A percentile compares a stretch with the other conserved stretches of the same genome.
Evolutionary conservation across 176 grass and related monocot genomes (phyloP).

Genomic region (Oryza australiensis): DNA sequence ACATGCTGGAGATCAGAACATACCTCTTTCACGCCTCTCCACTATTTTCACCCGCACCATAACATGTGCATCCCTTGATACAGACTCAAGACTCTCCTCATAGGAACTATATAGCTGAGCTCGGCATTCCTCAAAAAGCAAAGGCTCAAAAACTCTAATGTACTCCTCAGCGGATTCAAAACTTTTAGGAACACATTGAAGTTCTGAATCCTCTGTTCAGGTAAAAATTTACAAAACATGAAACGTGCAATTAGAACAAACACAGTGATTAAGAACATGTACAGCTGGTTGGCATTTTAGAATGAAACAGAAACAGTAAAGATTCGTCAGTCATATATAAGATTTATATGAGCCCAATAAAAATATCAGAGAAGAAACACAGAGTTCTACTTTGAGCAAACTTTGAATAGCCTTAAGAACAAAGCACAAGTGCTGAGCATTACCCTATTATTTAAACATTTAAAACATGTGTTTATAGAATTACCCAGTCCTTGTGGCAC

Average conservation of each 20-base stretch:
- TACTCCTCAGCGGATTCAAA: conserved; percentile 96
- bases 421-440: background rate
- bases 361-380: conserved; percentile 24
- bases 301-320: conserved; percentile 7
- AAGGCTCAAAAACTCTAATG: conserved; percentile 92
- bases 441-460: background rate
- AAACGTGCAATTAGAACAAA: conserved; percentile 8
- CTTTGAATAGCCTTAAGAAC: background rate
- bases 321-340: background rate
- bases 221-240: conserved; percentile 25
- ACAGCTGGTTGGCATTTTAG: background rate
- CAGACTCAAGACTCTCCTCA: conserved; percentile 81
- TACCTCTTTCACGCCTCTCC: conserved; percentile 97
- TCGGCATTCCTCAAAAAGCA: conserved; percentile 99
- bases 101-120: conserved; percentile 94
- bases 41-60: conserved; percentile 79
- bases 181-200: conserved; percentile 88
- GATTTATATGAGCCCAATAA: conserved; percentile 8
- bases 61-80: conserved; percentile 77
- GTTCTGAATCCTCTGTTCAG: conserved; percentile 84
- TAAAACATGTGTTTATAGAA: conserved; percentile 5
- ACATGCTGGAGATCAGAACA: conserved; percentile 3
- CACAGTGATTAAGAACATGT: background rate
- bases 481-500: background rate
- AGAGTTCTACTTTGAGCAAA: conserved; percentile 4